Evolutionary conservation across 2,329 filamentous ascomycete genomes (phyloP), one percentile per base, ranked within the genome.

Genomic region (Corniculantispora saksenae): DNA sequence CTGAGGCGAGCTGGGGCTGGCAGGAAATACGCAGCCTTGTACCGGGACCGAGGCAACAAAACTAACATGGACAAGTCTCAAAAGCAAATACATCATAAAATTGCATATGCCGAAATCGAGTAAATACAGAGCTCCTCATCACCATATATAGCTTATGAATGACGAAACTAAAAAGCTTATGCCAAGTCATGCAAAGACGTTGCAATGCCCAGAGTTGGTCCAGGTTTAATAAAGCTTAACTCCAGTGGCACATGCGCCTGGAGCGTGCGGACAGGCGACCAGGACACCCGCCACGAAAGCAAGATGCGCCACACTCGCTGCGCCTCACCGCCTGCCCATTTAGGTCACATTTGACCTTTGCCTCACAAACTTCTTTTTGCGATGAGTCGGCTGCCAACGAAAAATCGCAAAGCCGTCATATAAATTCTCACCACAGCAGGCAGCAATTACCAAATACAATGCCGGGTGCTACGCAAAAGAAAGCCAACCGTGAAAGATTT

Each of bases 401-500:
- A 12, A 27, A n/a, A 27, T 29, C 57, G 15, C 23, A 38, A 25
- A n/a, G n/a, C 19, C 38, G 23, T 27, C 32, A 25, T 38, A 51
- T 61, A 61, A 23, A 50, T 7, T 2, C 25, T n/a, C 58, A 19
- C 17, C 59, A 38, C 25, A n/a, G 35, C n/a, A 50, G 43, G 38
- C 21, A 45, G 12, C 15, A 51, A 35, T 12, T 48, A 17, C 13
- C 48, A 15, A 21, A 6, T 40, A 61, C 48, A 6, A 77, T 77
- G 73, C 59, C 72, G n/a, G 72, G 70, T 10, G 64, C 72, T 59
- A 66, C 74, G 51, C 84, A 82, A 66, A 91, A 90, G 75, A 83
- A 83, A 66, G 84, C 87, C 71, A 89, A 89, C 80, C 88, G 91
- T 69, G 84, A 88, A 65, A 84, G 85, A 66, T 91, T 91, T 74